Evolutionary conservation across 306 rosid genomes (phyloP), one percentile per base, ranked within the genome.

Genomic region (Dryas octopetala): DNA sequence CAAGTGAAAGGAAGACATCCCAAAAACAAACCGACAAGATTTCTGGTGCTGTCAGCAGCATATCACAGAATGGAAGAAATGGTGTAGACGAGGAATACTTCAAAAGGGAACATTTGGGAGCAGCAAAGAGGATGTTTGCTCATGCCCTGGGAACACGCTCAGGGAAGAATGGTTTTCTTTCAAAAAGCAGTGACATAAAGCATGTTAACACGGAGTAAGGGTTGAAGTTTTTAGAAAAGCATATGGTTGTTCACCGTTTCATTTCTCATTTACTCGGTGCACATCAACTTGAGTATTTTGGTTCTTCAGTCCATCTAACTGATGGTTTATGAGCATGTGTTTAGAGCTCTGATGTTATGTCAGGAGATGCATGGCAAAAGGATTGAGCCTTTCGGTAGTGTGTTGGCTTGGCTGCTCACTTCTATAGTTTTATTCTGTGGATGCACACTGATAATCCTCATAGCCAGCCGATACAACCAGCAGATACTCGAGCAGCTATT

Each of bases 41-140:
- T 61, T 84, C 77, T 8, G 70, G 62, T 13, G 73, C 70, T 70
- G 73, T 45, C 48, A 70, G 50, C 43, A 70, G 48, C 69, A 5
- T 43, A 66, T 62, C 86, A 57, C 82, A 63, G 50, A 75, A 71
- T 58, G 86, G 77, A 66, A 93, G 86, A 66, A 87, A 62, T 45
- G 82, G 74, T 76, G 71, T 64, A 15, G 67, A 74, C 54, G 84
- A 87, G 73, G 97, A 89, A 19, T 50, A 68, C 85, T 62, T 86
- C 83, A 88, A 86, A 82, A 88, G 79, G 84, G 98, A 96, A 81
- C 96, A 90, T 68, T 4, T 92, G 68, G 99, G 99, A 77, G 98
- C 98, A 68, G 98, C 98, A 4, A 92, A 88, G 90, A 90, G 98
- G 80, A 86, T 96, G 90, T 92, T 96, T 80, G 93, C 98, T 76